Conservation (phyloP, 306 rosid species). For the Prunus dulcis region DNA sequence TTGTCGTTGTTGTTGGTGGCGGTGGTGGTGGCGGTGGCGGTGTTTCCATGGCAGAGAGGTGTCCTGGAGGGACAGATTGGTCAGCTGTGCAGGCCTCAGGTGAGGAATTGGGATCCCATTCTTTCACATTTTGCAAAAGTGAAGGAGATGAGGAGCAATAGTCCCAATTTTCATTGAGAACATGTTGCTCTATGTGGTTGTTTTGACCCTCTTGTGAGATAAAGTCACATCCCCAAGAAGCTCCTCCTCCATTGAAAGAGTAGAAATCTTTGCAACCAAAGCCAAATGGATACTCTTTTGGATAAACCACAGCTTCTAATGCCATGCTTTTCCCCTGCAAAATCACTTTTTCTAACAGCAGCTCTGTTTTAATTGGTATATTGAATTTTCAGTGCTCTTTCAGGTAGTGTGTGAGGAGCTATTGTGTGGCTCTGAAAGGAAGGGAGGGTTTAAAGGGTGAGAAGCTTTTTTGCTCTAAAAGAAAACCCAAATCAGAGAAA, state of each 20-base stretch:
- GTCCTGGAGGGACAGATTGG: neutral
- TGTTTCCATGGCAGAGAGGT: neutral
- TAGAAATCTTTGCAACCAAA: constrained; percentile 32
- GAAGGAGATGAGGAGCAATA: constrained; percentile 28
- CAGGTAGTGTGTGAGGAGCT: neutral
- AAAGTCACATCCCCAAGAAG: constrained; percentile 21
- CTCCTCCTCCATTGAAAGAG: constrained; percentile 22
- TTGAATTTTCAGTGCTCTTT: neutral
- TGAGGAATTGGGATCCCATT: constrained; percentile 31
- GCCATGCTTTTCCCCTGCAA: constrained; percentile 33
- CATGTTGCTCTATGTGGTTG: neutral
- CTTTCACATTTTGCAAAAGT: constrained; percentile 16
- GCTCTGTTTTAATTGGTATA: neutral
- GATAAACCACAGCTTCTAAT: constrained; percentile 46
- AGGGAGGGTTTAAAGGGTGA: neutral
- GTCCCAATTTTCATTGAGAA: constrained; percentile 21
- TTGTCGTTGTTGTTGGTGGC: constrained; percentile 9
- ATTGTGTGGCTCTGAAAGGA: neutral
- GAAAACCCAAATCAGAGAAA: constrained; percentile 1
- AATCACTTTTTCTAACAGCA: neutral
- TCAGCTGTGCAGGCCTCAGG: constrained; percentile 25
- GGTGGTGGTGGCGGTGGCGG: neutral
- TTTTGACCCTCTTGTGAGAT: constrained; percentile 23
- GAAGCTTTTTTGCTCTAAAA: constrained; percentile 7
- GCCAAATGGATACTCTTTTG: constrained; percentile 34